Base-by-base conservation (phyloP, 2,329 filamentous ascomycete genomes). In the Sclerotinia subarctica region DNA sequence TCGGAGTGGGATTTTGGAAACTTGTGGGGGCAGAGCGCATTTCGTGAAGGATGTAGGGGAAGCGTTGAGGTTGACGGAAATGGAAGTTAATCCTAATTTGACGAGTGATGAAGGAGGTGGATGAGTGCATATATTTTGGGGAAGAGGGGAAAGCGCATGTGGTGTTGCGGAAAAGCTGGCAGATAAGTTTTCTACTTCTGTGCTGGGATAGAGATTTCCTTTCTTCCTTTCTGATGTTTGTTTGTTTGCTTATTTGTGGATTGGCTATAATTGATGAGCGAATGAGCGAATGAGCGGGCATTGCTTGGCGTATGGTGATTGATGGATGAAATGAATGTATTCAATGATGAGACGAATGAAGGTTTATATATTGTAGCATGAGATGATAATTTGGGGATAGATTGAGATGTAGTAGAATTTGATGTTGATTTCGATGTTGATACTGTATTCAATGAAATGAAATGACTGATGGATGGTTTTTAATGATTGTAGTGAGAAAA, bases 1-100 rank as follows among this genome's bases (percentile, higher is more conserved):
- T 66, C 83, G 86, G 66, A 93, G 91, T 73, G 94, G 95, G 4
- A 97, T 99, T 72, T 86, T 97, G 1, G 91, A 92, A 1, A 82
- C 91, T 64, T 91, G 90, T 68, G 94, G 94, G 2, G 94, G 94
- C 0, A 83, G 86, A 76, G 78, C 83, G 1, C 89, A 95, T 74
- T 97, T 97, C 78, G 90, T 96, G 11, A 83, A 86, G 32, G 90
- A 91, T 72, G 93, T 98, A 1, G 88, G 93, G 64, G 91, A 96
- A 77, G 95, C 95, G 2, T 79, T 99, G 73, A 85, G 89, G 64
- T 81, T 94, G 82, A 92, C 91, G 0, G 94, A 97, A 80, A 60
- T 35, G 68, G 66, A 38, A 66, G 71, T 26, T 98, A 73, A 85
- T 89, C 64, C 62, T 21, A 73, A 73, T 67, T 13, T 68, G 57